These are phyloP conservation scores for Saccharomyces hybrid DNA, from an alignment of 1,139 yeast genomes.

Conservation along the genomic window DNA sequence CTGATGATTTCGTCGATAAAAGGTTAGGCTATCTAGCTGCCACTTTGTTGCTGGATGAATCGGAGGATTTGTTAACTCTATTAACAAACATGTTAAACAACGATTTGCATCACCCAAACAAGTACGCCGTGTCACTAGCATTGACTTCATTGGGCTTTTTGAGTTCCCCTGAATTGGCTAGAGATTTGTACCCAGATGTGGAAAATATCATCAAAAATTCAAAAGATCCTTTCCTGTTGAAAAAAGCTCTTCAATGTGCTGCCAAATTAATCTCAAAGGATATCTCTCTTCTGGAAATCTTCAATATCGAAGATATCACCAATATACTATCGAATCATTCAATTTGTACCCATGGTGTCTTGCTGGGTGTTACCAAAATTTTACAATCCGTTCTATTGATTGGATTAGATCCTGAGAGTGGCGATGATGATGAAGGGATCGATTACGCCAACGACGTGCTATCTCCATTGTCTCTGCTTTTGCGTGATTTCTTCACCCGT, in stretches of 20 bases:
- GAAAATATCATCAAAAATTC: conserved; percentile 53
- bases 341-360: conserved; percentile 50
- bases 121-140: conserved; percentile 81
- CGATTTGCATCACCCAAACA: conserved; percentile 84
- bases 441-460: conserved; percentile 29
- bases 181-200: conserved; percentile 84
- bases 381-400: conserved; percentile 21
- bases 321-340: conserved; percentile 13
- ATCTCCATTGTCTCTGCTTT: conserved; percentile 27
- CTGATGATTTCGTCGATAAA: conserved; percentile 80
- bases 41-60: conserved; percentile 80
- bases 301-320: conserved; percentile 17
- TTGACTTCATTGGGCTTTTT: conserved; percentile 84
- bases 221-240: conserved; percentile 62
- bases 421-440: conserved; percentile 7
- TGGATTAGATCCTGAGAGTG: conserved; percentile 5
- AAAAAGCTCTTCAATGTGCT: conserved; percentile 80
- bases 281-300: conserved; percentile 22
- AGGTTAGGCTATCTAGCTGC: conserved; percentile 92
- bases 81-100: conserved; percentile 87
- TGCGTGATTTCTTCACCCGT: conserved; percentile 49
- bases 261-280: conserved; percentile 52
- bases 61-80: conserved; percentile 88
- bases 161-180: conserved; percentile 84
- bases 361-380: conserved; percentile 63